Base-by-base conservation (phyloP, 306 rosid genomes). In the Corylus americana region DNA sequence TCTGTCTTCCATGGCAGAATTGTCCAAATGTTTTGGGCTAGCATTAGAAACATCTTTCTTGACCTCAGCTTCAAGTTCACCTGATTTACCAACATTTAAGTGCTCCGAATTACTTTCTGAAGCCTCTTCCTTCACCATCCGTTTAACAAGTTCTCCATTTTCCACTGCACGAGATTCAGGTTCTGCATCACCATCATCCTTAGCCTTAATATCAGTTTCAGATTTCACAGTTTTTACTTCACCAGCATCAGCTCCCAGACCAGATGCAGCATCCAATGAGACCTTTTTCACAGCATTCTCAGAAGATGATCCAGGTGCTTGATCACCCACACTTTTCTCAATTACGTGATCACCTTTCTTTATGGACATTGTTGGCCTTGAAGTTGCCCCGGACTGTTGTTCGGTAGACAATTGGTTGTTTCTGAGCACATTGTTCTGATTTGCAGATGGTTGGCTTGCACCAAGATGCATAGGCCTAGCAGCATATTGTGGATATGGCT, bases 391-490 rank as follows among this genome's bases (percentile, higher is more conserved):
- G 39, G 81, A 75, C 62, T 72, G 87, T 71, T 86, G 58, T 29
- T 77, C 88, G 74, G 85, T 53, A 53, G 86, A 80, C 22, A 57
- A 18, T 84, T 83, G 90, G 77, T 75, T 84, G 66, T 79, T 89
- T 35, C 87, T 86, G 68, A 74, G 83, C 42, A 83, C 57, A 75
- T 75, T 78, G 77, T 85, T 83, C 80, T 86, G 97, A 82, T 83
- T 87, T 70, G 74, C 78, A 63, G 84, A 70, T 76, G 77, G 76
- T 77, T 80, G 87, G 79, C 86, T 79, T 64, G 74, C 84, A 82
- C 86, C 87, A 71, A 81, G 71, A 81, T 88, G 84, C 73, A 79
- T 67, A 69, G 91, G 91, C 83, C 96, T 89, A 82, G 51, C 83
- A 67, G 83, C 74, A 80, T 90, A 63, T 77, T 91, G 97, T 51